Evolutionary conservation across 805 yeast genomes (phyloP).

Genomic region (Yamadazyma takamatsuzukensis): DNA sequence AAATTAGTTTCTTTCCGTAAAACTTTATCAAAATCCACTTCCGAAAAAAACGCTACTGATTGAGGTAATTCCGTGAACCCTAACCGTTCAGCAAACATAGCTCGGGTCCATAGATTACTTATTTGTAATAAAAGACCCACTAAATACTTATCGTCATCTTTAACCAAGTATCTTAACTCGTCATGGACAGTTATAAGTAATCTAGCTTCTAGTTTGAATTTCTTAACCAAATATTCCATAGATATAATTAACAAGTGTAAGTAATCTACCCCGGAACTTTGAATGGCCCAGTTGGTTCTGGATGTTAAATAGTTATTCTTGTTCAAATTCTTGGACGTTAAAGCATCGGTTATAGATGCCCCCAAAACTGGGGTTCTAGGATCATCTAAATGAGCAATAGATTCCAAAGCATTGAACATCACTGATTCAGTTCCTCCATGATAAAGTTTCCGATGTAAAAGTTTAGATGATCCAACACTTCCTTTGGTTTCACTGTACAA

Average conservation of each 20-base stretch:
- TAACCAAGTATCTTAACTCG: conserved; percentile 79
- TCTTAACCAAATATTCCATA: conserved; percentile 75
- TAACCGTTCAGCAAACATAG: conserved; percentile 88
- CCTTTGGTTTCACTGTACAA: conserved; percentile 88
- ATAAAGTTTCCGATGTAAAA: conserved; percentile 42
- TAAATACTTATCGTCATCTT: conserved; percentile 67
- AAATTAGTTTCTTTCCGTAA: conserved; percentile 89
- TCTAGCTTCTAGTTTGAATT: conserved; percentile 69
- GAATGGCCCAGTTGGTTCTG: conserved; percentile 96
- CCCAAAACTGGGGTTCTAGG: conserved; percentile 92
- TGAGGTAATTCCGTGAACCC: conserved; percentile 91
- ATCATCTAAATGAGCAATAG: conserved; percentile 72
- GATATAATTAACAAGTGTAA: conserved; percentile 79
- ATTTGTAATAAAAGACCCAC: conserved; percentile 84
- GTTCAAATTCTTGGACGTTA: conserved; percentile 60
- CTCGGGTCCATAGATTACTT: conserved; percentile 92
- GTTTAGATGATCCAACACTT: conserved; percentile 15
- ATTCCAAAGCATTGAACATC: conserved; percentile 83
- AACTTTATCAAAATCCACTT: conserved; percentile 85
- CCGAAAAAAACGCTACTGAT: conserved; percentile 92
- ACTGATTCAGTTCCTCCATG: conserved; percentile 93
- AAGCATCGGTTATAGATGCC: conserved; percentile 87
- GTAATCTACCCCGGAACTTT: conserved; percentile 96
- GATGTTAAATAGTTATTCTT: conserved; percentile 76
- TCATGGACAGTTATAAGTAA: conserved; percentile 90